Percentiles rank a stretch among this genome's conserved stretches.
Evolutionary conservation across 352 stramenopile species (phyloP).

Genomic region (Phytophthora nicotianae): DNA sequence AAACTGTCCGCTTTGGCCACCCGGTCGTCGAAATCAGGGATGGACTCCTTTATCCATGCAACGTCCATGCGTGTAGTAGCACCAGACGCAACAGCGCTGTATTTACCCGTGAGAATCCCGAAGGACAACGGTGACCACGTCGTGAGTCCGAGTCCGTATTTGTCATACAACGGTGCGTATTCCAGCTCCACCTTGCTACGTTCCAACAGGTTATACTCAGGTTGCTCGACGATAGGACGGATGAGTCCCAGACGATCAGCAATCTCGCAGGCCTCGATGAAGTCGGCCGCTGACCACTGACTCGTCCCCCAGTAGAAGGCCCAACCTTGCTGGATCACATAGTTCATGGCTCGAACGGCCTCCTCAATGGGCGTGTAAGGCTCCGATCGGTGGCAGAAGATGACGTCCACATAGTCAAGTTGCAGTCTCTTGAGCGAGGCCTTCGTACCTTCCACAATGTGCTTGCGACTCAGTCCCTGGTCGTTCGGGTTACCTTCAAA

Average conservation of each 20-base stretch:
- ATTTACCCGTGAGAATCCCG: constrained; percentile 74
- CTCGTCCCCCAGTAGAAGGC: constrained; percentile 57
- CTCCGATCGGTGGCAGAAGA: constrained; percentile 47
- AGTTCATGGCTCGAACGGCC: constrained; percentile 21
- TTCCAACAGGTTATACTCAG: constrained; percentile 58
- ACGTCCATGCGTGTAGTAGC: constrained; percentile 40
- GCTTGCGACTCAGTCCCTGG: constrained; percentile 41
- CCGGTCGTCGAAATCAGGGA: not conserved
- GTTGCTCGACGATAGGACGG: constrained; percentile 49
- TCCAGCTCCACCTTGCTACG: constrained; percentile 34
- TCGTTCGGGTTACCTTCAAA: constrained; percentile 26
- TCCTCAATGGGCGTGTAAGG: constrained; percentile 35
- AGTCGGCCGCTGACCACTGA: constrained; percentile 48
- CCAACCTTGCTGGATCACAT: constrained; percentile 46
- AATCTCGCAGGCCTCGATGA: constrained; percentile 50
- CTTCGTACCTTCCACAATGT: constrained; percentile 54
- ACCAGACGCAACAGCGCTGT: constrained; percentile 57
- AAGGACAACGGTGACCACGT: constrained; percentile 66
- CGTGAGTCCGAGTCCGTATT: constrained; percentile 64
- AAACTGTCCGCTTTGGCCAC: too few species aligned
- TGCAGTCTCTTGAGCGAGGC: constrained; percentile 46
- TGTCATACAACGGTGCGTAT: constrained; percentile 40
- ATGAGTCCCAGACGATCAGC: constrained; percentile 41
- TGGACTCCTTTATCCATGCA: too few species aligned
- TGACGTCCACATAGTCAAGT: constrained; percentile 52